A percentile compares a stretch with the other conserved stretches of the same genome.
These are phyloP conservation scores for Cryphonectria naterciae DNA, from an alignment of 2,329 filamentous ascomycete genomes.

Conservation along the genomic window DNA sequence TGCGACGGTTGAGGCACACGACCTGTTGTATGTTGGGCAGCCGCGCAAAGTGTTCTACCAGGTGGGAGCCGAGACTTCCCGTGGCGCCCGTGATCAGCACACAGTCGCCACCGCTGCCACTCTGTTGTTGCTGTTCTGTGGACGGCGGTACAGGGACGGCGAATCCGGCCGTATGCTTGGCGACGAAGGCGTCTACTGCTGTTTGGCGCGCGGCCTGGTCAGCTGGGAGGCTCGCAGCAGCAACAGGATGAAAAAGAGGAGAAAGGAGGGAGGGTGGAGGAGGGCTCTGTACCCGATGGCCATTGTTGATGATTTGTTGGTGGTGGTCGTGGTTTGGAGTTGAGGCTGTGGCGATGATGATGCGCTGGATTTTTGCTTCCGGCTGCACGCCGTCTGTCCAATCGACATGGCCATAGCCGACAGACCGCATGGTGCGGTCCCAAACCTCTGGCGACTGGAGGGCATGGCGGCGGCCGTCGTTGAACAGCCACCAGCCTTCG, in stretches of 20 bases:
- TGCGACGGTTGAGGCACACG: conserved; percentile 52
- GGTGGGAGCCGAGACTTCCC: conserved; percentile 44
- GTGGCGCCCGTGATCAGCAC: conserved; percentile 46
- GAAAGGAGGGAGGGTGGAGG: neutral
- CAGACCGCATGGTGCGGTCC: conserved; percentile 33
- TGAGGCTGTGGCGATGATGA: conserved; percentile 13
- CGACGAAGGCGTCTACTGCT: conserved; percentile 26
- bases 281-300: neutral
- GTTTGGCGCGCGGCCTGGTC: conserved; percentile 35
- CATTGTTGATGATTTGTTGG: neutral
- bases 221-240: conserved; percentile 36
- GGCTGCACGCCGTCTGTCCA: conserved; percentile 36
- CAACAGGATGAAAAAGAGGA: neutral
- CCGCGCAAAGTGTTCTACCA: conserved; percentile 38
- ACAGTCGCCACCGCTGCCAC: neutral
- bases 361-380: conserved; percentile 5
- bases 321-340: neutral
- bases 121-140: no score
- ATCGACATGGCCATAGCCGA: conserved; percentile 38
- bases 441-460: conserved; percentile 32
- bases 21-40: conserved; percentile 36
- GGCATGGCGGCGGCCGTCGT: conserved; percentile 37
- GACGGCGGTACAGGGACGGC: neutral
- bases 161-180: conserved; percentile 23
- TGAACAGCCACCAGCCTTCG: conserved; percentile 47